phyloP scores from a whole-genome alignment of 2,329 filamentous ascomycete species.

The Rhexocercosporidium sp. region DNA sequence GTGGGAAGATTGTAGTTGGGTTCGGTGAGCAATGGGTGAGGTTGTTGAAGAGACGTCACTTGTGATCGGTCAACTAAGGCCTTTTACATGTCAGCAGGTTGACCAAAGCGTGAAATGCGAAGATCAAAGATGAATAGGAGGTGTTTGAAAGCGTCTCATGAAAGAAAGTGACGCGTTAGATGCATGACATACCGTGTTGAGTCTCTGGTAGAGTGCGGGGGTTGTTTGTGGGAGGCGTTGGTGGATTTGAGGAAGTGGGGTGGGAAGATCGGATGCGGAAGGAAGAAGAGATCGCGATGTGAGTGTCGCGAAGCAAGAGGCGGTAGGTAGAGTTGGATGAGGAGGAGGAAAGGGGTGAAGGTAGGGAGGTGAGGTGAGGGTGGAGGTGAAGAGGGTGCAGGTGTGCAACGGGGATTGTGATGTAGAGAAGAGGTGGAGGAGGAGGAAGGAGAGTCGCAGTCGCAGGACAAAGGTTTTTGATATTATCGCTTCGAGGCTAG shows the following conservation, averaged over 20 bases:
- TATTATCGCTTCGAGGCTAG: not conserved
- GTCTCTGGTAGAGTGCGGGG: not conserved
- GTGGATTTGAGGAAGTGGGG: constrained; percentile 13
- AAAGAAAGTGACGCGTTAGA: constrained; percentile 18
- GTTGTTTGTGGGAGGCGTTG: constrained; percentile 12
- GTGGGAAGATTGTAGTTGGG: not conserved
- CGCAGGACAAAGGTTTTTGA: constrained; percentile 5
- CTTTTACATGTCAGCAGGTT: not conserved
- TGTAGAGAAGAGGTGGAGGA: constrained; percentile 31
- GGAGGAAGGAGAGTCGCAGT: constrained; percentile 17
- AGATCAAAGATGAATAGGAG: not conserved
- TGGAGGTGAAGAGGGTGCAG: constrained; percentile 25
- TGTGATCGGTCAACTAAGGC: constrained; percentile 12
- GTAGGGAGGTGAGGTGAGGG: constrained; percentile 14
- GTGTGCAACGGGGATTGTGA: constrained; percentile 27
- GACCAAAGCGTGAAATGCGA: not conserved
- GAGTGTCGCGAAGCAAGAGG: constrained; percentile 9
- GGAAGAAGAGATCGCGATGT: constrained; percentile 28
- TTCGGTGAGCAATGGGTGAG: constrained; percentile 7
- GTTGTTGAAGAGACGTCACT: constrained; percentile 3
- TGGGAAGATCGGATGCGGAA: constrained; percentile 24
- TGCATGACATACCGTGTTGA: constrained; percentile 6
- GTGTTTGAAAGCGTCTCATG: not conserved
- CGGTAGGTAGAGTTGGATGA: constrained; percentile 18
- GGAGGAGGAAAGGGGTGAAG: constrained; percentile 19